A percentile compares a stretch with the other conserved stretches of the same genome.
These are phyloP conservation scores for Thalassiosira profunda DNA, from an alignment of 108 stramenopile species.

Conservation along the genomic window DNA sequence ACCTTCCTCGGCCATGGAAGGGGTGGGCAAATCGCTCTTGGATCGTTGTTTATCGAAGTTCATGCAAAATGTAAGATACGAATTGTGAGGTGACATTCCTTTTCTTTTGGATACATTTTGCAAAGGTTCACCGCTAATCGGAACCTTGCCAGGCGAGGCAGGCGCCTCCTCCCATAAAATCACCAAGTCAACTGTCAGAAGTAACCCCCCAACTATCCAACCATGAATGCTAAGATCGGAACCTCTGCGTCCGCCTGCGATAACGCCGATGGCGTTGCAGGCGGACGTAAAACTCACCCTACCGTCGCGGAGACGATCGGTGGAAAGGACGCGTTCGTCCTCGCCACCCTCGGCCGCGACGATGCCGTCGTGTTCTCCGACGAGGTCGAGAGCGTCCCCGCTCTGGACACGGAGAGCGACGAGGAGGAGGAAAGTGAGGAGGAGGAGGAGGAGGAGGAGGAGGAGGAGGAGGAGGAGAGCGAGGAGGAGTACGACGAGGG, in stretches of 20 bases:
- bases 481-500: slow-evolving; percentile 19
- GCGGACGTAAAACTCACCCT: slow-evolving; percentile 41
- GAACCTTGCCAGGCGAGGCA: too few species aligned
- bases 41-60: too few species aligned
- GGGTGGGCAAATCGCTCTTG: too few species aligned
- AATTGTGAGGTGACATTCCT: too few species aligned
- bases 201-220: slow-evolving; percentile 20
- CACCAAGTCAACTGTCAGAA: slow-evolving; percentile 24
- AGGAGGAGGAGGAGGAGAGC: slow-evolving; percentile 11
- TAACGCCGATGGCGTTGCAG: slow-evolving; percentile 32
- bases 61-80: too few species aligned
- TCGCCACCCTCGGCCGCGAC: slow-evolving; percentile 18
- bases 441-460: slow-evolving; percentile 16
- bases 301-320: slow-evolving; percentile 16
- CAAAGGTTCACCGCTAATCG: too few species aligned
- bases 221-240: slow-evolving; percentile 35
- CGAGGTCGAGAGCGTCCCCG: slow-evolving; percentile 39
- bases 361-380: slow-evolving; percentile 50
- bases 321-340: neutral
- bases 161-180: too few species aligned
- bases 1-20: too few species aligned
- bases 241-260: slow-evolving; percentile 39
- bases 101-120: too few species aligned
- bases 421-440: slow-evolving; percentile 48
- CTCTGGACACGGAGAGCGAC: slow-evolving; percentile 54